These are phyloP conservation scores for Stachybotrys elegans DNA, from an alignment of 2,329 filamentous ascomycete species.

Conservation along the genomic window DNA sequence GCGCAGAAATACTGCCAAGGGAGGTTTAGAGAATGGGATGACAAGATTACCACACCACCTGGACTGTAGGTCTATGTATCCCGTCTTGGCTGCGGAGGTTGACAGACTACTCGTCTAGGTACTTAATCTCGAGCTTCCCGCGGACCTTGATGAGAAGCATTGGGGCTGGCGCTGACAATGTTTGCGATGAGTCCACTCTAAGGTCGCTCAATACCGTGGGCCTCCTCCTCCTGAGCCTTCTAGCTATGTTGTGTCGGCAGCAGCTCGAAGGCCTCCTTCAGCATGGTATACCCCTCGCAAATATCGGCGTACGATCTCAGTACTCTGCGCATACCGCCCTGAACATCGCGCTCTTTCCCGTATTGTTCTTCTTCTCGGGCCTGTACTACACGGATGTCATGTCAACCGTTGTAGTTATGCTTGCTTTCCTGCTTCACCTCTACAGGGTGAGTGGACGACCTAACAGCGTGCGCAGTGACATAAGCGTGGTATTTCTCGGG, in stretches of 20 bases:
- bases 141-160: slow-evolving; percentile 14
- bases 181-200: slow-evolving; percentile 30
- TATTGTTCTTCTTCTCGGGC: slow-evolving; percentile 92
- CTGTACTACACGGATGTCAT: slow-evolving; percentile 93
- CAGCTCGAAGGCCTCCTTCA: slow-evolving; percentile 41
- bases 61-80: slow-evolving; percentile 55
- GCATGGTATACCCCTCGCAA: slow-evolving; percentile 13
- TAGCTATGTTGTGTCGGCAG: slow-evolving; percentile 47
- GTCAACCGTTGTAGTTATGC: slow-evolving; percentile 70
- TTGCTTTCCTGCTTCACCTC: slow-evolving; percentile 58
- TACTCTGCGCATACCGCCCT: slow-evolving; percentile 58
- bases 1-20: slow-evolving; percentile 80
- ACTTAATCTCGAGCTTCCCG: slow-evolving; percentile 35
- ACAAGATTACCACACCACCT: slow-evolving; percentile 95
- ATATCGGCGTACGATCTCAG: slow-evolving; percentile 23
- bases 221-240: slow-evolving; percentile 32
- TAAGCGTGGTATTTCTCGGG: slow-evolving; percentile 51
- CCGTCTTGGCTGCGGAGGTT: not conserved
- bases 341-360: slow-evolving; percentile 81
- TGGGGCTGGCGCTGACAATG: slow-evolving; percentile 7
- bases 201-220: slow-evolving; percentile 43
- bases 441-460: slow-evolving; percentile 30
- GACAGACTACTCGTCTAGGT: slow-evolving; percentile 28
- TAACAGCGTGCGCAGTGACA: slow-evolving; percentile 31
- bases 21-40: slow-evolving; percentile 77